phyloP scores from a whole-genome alignment of 2,329 filamentous ascomycete species.

The Sporothrix curviconia region DNA sequence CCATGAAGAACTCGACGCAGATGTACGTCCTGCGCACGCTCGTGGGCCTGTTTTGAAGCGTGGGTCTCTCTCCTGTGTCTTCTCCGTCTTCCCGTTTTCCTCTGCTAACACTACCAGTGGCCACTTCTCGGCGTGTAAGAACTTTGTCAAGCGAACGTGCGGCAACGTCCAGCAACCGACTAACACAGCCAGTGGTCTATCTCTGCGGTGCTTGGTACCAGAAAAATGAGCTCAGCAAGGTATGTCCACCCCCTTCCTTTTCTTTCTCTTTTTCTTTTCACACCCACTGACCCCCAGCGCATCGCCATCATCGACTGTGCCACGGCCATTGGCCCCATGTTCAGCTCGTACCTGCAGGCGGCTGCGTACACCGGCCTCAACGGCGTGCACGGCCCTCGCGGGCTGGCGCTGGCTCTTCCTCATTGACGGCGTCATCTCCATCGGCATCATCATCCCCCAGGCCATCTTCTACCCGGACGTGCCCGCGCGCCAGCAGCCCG shows the following conservation, averaged over 20 bases:
- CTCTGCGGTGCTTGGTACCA: constrained; percentile 17
- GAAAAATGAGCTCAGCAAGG: constrained; percentile 12
- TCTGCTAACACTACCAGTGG: constrained; percentile 10
- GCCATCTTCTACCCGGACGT: constrained; percentile 40
- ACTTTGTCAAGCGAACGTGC: too few species aligned
- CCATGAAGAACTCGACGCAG: constrained; percentile 15
- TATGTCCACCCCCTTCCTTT: not conserved
- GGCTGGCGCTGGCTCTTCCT: constrained; percentile 50
- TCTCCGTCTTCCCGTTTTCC: not conserved
- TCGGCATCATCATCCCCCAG: constrained; percentile 45
- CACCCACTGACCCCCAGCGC: not conserved
- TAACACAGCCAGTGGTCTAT: constrained; percentile 11
- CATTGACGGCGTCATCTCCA: constrained; percentile 48
- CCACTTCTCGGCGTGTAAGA: constrained; percentile 16
- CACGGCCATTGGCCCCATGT: constrained; percentile 22
- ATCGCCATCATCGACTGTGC: constrained; percentile 15
- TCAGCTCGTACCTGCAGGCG: constrained; percentile 29
- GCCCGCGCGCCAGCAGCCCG: constrained; percentile 30
- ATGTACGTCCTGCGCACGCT: constrained; percentile 16
- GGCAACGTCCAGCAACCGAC: not conserved
- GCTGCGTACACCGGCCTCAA: constrained; percentile 43
- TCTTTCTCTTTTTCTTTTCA: not conserved
- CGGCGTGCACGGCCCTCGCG: constrained; percentile 37
- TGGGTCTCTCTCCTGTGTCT: not conserved
- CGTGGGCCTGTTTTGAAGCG: constrained; percentile 14